Evolutionary conservation across 2,329 filamentous ascomycete species (phyloP), one percentile per base, ranked within the genome.

Genomic region (Catunica adiposa): DNA sequence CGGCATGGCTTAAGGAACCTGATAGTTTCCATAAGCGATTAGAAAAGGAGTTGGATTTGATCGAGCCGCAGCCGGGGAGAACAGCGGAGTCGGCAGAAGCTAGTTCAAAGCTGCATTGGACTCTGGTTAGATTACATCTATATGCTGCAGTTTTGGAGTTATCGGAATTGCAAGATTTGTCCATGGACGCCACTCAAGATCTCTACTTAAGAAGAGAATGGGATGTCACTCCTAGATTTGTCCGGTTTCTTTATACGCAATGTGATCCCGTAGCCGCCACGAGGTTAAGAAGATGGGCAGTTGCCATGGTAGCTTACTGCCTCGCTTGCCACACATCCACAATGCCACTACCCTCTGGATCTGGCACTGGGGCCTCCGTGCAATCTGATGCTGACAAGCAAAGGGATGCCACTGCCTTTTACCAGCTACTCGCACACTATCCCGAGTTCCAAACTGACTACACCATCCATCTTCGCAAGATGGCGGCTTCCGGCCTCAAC

Each of bases 241-340:
- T 80, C 56, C 64, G 66, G 55, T 76, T 73, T 59, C 68, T 79
- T 9, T 80, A 79, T 65, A 70, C 66, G n/a, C 70, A 75, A 60
- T 76, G 74, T 63, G 72, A 77, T 52, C 64, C 71, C 11, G 63
- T 70, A 26, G 68, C 72, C 37, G 70, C 75, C 54, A 70, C 74
- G 42, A 72, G 77, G 8, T 68, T 80, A 40, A 73, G 77, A 51
- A 74, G 76, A 60, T 80, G 77, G 77, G 72, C 75, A 55, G 75
- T 79, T 4, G 76, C 77, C 57, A 79, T 80, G 75, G 70, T 77
- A 14, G 75, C 76, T n/a, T 80, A 76, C 70, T 71, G 72, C 2
- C 69, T 78, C 31, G 68, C 69, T 23, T 65, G 50, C 50, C 50
- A 52, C 29, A 52, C 17, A 8, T 52, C 50, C 20, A 17, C 31